These are phyloP conservation scores for Cryptococcus deneoformans DNA, from an alignment of 1,284 basidiomycete genomes.

Conservation along the genomic window DNA sequence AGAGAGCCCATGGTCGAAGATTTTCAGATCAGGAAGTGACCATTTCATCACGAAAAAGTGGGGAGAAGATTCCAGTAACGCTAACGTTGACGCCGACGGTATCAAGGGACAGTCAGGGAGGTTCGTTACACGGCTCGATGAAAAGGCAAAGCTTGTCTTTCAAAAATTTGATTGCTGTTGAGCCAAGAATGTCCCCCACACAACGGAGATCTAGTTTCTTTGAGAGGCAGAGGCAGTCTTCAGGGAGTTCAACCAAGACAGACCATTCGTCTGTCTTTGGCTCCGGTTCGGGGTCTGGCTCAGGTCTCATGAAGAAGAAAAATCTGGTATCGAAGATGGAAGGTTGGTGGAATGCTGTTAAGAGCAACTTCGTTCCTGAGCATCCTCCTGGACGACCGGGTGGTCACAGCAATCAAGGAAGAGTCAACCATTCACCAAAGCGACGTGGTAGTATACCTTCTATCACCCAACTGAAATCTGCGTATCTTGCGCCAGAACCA, in stretches of 20 bases:
- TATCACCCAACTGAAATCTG: constrained; percentile 11
- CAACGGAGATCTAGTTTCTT: constrained; percentile 20
- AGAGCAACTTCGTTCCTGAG: constrained; percentile 47
- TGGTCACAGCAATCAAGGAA: too few species aligned
- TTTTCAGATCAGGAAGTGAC: constrained; percentile 9
- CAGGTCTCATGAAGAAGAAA: constrained; percentile 40
- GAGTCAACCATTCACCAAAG: too few species aligned
- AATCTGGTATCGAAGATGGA: constrained; percentile 51
- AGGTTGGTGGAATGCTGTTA: constrained; percentile 53
- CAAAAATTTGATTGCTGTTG: constrained; percentile 28
- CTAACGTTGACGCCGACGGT: constrained; percentile 27
- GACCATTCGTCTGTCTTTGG: constrained; percentile 14
- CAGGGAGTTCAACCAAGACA: constrained; percentile 27
- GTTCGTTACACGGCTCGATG: constrained; percentile 4
- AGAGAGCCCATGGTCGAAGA: not conserved
- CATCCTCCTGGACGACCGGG: too few species aligned
- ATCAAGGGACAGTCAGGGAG: constrained; percentile 26
- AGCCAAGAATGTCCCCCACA: constrained; percentile 28
- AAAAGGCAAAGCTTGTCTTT: constrained; percentile 37
- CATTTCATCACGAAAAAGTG: not conserved
- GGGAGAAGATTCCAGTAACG: constrained; percentile 6
- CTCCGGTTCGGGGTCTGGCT: not conserved
- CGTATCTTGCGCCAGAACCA: constrained; percentile 24
- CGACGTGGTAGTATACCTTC: constrained; percentile 13
- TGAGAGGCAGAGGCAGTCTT: constrained; percentile 36